Evolutionary conservation across 2,329 filamentous ascomycete species (phyloP).

Genomic region (Botrytis tulipae): DNA sequence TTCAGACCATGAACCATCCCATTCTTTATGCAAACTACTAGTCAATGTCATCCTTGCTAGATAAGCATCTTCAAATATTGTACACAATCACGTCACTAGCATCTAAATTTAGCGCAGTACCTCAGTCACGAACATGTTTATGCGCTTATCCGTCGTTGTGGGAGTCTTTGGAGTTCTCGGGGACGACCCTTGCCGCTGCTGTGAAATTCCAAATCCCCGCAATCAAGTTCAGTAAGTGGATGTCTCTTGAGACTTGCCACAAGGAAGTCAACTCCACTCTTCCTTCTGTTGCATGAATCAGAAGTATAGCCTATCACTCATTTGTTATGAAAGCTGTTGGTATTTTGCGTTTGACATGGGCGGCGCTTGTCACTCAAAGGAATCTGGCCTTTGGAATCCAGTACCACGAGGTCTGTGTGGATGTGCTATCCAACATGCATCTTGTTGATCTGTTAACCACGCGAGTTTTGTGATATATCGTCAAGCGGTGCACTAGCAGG

Average conservation of each 20-base stretch:
- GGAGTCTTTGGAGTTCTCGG: constrained; percentile 7
- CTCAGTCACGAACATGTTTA: constrained; percentile 8
- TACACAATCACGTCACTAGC: constrained; percentile 8
- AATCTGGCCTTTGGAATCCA: background rate
- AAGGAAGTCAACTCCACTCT: background rate
- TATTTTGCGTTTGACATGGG: background rate
- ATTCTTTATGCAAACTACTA: background rate
- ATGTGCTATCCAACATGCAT: background rate
- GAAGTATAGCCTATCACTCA: background rate
- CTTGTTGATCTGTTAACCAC: background rate
- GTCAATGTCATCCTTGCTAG: constrained; percentile 12
- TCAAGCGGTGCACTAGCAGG: constrained; percentile 9
- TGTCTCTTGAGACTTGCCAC: background rate
- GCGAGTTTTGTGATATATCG: constrained; percentile 9
- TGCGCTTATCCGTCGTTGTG: constrained; percentile 4
- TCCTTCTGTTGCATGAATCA: background rate
- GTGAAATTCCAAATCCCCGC: constrained; percentile 9
- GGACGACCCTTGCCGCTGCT: constrained; percentile 7
- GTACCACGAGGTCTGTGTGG: constrained; percentile 4
- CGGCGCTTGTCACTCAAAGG: background rate
- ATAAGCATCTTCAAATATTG: background rate
- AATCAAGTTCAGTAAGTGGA: background rate
- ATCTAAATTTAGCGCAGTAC: constrained; percentile 11
- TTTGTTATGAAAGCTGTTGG: background rate
- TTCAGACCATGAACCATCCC: background rate